A percentile compares a stretch with the other conserved stretches of the same genome.
Conservation (phyloP, 2,329 filamentous ascomycete species). For the Pseudocercospora eumusae region DNA sequence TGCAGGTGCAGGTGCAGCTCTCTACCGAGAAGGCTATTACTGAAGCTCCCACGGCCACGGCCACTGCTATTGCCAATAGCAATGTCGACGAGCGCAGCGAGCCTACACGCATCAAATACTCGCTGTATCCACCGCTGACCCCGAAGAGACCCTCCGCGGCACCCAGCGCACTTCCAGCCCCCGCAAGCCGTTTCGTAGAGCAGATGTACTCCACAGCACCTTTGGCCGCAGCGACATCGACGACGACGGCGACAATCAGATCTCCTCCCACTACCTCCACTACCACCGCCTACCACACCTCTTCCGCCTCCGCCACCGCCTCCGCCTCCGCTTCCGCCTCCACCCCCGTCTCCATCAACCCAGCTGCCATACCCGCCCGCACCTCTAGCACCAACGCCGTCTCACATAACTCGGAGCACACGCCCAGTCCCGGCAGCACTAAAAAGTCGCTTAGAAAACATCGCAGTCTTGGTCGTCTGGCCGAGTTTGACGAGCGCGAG, state of each 20-base stretch:
- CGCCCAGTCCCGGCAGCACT: slow-evolving; percentile 24
- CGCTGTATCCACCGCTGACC: slow-evolving; percentile 14
- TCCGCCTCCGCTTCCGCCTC: slow-evolving; percentile 10
- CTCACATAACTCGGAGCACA: slow-evolving; percentile 37
- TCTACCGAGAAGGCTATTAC: not conserved
- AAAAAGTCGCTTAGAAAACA: slow-evolving; percentile 26
- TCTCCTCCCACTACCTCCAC: not conserved
- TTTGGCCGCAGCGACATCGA: slow-evolving; percentile 11
- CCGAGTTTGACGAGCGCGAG: slow-evolving; percentile 34
- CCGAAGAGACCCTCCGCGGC: slow-evolving; percentile 1
- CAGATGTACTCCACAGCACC: slow-evolving; percentile 15
- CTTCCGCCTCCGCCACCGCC: slow-evolving; percentile 15
- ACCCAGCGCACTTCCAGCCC: slow-evolving; percentile 9
- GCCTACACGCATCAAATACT: slow-evolving; percentile 12
- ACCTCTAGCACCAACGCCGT: slow-evolving; percentile 66
- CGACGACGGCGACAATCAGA: slow-evolving; percentile 16
- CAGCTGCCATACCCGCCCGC: slow-evolving; percentile 63
- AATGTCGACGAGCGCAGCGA: not conserved
- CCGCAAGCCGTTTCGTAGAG: slow-evolving; percentile 12
- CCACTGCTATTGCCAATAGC: too few species aligned
- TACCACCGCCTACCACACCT: slow-evolving; percentile 4
- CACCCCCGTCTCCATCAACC: slow-evolving; percentile 31
- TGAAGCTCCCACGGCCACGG: not conserved
- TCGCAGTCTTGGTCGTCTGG: slow-evolving; percentile 29
- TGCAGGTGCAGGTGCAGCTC: too few species aligned